Percentiles rank a stretch among this genome's conserved stretches.
phyloP scores from a whole-genome alignment of 73 alveolate species.

The Tetrahymena borealis region DNA sequence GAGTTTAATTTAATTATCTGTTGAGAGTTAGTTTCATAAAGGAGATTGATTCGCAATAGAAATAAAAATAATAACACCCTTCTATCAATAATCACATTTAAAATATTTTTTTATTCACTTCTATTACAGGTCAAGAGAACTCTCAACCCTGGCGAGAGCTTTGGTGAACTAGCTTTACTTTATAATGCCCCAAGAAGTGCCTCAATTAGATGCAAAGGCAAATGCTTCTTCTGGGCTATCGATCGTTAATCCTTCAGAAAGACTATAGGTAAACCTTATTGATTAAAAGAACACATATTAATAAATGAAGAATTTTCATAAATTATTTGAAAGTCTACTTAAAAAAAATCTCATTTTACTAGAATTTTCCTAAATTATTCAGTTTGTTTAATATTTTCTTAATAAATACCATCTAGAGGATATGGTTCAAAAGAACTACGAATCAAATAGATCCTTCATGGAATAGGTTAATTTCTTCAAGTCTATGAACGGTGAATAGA shows the following conservation, averaged over 20 bases:
- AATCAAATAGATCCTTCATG: conserved; percentile 27
- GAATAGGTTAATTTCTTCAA: conserved; percentile 15
- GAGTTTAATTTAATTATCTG: too few relatives aligned
- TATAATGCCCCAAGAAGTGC: conserved; percentile 68
- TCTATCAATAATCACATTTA: background rate
- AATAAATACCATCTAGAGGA: too few relatives aligned
- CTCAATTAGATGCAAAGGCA: conserved; percentile 59
- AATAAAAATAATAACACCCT: too few relatives aligned
- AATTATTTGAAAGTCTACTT: too few relatives aligned
- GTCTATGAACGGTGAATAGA: conserved; percentile 33
- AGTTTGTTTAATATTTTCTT: too few relatives aligned
- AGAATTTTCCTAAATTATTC: too few relatives aligned
- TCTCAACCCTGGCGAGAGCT: conserved; percentile 56
- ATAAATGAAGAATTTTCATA: too few relatives aligned
- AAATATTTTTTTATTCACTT: background rate
- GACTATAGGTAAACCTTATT: conserved; percentile 8
- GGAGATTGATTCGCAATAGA: too few relatives aligned
- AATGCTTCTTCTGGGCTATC: conserved; percentile 70
- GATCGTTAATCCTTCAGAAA: conserved; percentile 74
- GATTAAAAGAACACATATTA: too few relatives aligned
- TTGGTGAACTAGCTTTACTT: conserved; percentile 73
- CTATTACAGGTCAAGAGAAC: conserved; percentile 13
- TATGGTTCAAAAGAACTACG: conserved; percentile 25
- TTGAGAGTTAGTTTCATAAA: too few relatives aligned
- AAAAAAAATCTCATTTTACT: too few relatives aligned